Percentiles rank a stretch among this genome's conserved stretches.
Evolutionary conservation across 2,329 filamentous ascomycete genomes (phyloP).

Genomic region (Penicillium paneum): DNA sequence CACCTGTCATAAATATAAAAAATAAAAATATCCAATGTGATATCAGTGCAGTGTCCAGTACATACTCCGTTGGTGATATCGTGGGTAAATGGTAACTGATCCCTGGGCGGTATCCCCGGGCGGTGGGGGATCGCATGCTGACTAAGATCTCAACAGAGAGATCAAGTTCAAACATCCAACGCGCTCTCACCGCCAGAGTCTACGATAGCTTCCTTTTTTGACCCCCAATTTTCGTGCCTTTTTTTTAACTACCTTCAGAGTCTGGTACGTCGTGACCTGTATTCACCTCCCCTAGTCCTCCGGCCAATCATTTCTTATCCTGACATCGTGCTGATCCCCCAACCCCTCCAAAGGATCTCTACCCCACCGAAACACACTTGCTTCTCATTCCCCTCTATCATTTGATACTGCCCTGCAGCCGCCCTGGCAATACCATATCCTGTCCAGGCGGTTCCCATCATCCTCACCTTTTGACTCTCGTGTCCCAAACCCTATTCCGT

Average conservation of each 20-base stretch:
- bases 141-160: conserved; percentile 10
- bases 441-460: conserved; percentile 4
- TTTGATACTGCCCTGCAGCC: conserved; percentile 8
- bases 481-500: conserved; percentile 20
- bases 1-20: not conserved
- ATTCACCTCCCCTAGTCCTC: not conserved
- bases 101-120: too few species aligned
- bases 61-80: too few species aligned
- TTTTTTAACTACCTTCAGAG: not conserved
- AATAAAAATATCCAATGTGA: not conserved
- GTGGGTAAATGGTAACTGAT: not conserved
- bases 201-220: conserved; percentile 12
- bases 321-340: conserved; percentile 14
- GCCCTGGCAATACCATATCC: conserved; percentile 17
- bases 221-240: not conserved
- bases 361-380: conserved; percentile 26
- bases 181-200: conserved; percentile 22
- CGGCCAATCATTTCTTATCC: conserved; percentile 4
- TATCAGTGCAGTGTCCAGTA: too few species aligned
- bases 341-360: conserved; percentile 17
- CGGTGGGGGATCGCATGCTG: conserved; percentile 5
- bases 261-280: not conserved
- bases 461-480: conserved; percentile 8
- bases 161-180: conserved; percentile 8
- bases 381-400: conserved; percentile 5